Percentiles rank a stretch among this genome's conserved stretches.
Conservation (phyloP, 148 eudicot genomes). For the Amaranthus cruentus region DNA sequence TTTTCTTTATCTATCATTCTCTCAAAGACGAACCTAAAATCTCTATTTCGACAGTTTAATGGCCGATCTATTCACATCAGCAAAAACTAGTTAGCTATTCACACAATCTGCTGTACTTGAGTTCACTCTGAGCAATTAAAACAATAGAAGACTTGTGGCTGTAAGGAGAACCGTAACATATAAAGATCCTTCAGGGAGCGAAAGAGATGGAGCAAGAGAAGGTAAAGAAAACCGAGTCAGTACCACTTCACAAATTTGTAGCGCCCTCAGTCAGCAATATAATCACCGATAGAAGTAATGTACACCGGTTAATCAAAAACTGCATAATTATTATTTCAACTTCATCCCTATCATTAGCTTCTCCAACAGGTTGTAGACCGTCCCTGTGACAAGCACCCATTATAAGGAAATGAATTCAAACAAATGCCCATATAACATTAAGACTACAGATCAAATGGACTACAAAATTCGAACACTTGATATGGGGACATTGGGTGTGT, state of each 20-base stretch:
- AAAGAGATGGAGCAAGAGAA: not conserved
- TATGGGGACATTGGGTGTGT: too few species aligned
- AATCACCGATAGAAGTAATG: not conserved
- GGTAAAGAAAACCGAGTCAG: not conserved
- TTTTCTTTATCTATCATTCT: slow-evolving; percentile 16
- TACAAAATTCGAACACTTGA: not conserved
- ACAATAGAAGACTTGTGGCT: slow-evolving; percentile 7
- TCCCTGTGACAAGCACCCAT: slow-evolving; percentile 13
- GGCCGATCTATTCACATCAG: slow-evolving; percentile 24
- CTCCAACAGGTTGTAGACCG: slow-evolving; percentile 19
- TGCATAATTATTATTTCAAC: not conserved
- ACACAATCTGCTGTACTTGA: slow-evolving; percentile 13
- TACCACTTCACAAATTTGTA: slow-evolving; percentile 16
- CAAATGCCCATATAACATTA: not conserved
- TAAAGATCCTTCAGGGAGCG: not conserved
- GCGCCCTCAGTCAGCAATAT: slow-evolving; percentile 8
- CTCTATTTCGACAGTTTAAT: not conserved
- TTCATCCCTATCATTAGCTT: slow-evolving; percentile 11
- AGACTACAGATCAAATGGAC: not conserved
- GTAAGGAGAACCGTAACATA: not conserved
- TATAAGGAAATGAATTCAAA: not conserved
- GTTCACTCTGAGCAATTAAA: slow-evolving; percentile 11
- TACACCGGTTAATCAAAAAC: not conserved
- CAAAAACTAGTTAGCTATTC: slow-evolving; percentile 34
- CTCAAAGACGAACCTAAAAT: slow-evolving; percentile 13